These are phyloP conservation scores for Eucommia ulmoides DNA, from an alignment of 257 asterid species.

Conservation along the genomic window DNA sequence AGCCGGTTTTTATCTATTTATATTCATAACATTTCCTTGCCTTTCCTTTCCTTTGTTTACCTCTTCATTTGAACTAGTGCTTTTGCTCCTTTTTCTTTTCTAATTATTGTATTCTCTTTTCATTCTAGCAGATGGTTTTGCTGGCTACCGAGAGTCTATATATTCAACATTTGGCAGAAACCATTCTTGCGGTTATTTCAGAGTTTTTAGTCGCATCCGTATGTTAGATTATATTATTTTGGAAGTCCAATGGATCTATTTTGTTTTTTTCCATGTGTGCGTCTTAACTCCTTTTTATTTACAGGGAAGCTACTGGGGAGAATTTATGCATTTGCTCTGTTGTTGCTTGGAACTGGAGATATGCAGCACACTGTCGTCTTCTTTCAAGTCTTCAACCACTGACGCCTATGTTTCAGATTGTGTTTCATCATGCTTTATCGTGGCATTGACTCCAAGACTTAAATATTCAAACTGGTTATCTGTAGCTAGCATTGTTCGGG, in stretches of 20 bases:
- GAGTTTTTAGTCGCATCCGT: conserved; percentile 49
- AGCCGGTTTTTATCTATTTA: too few species aligned
- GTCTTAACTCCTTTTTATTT: conserved; percentile 9
- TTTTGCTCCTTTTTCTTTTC: conserved; percentile 1
- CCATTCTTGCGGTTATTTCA: conserved; percentile 48
- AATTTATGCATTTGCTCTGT: conserved; percentile 42
- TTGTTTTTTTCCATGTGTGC: conserved; percentile 8
- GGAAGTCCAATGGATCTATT: conserved; percentile 1
- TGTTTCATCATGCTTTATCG: conserved; percentile 17
- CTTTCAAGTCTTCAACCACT: conserved; percentile 8
- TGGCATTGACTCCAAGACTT: conserved; percentile 28
- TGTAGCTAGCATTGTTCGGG: conserved; percentile 39
- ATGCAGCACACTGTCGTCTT: conserved; percentile 16
- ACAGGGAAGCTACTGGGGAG: conserved; percentile 55
- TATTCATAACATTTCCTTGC: neutral
- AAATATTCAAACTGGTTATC: conserved; percentile 28
- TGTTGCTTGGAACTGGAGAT: conserved; percentile 41
- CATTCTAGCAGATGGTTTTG: conserved; percentile 44
- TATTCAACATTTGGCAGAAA: conserved; percentile 49
- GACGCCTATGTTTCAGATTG: conserved; percentile 17
- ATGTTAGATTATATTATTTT: conserved; percentile 16
- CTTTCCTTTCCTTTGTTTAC: neutral
- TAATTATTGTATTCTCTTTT: conserved; percentile 1
- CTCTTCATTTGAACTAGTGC: neutral
- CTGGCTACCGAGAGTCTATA: conserved; percentile 37